Percentiles rank a stretch among this genome's conserved stretches.
Conservation (phyloP, 2,329 filamentous ascomycete species). For the Sporothrix humicola region DNA sequence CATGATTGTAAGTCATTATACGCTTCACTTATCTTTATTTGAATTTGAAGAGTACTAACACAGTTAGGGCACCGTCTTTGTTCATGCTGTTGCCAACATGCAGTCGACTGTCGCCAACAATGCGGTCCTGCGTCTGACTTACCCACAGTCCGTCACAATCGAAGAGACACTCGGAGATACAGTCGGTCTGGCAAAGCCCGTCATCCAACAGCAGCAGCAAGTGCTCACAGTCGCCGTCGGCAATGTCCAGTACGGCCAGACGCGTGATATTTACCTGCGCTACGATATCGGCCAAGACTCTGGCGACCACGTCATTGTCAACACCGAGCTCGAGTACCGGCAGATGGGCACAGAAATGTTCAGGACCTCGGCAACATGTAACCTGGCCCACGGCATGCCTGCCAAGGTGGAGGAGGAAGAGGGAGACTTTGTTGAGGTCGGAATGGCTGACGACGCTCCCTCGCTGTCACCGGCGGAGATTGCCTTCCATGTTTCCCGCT, state of each 20-base stretch:
- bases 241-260: conserved; percentile 66
- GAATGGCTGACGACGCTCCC: background rate
- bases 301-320: conserved; percentile 40
- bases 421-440: background rate
- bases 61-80: conserved; percentile 59
- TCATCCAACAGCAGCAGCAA: conserved; percentile 27
- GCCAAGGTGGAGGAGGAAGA: background rate
- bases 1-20: conserved; percentile 56
- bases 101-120: conserved; percentile 62
- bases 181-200: conserved; percentile 43
- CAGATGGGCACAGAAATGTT: conserved; percentile 39
- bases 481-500: conserved; percentile 60
- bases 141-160: conserved; percentile 47
- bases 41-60: background rate
- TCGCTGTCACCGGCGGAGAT: conserved; percentile 45
- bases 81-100: conserved; percentile 66
- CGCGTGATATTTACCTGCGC: conserved; percentile 59
- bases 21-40: no score
- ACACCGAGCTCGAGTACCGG: conserved; percentile 47
- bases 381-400: background rate
- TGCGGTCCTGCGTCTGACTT: conserved; percentile 52
- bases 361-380: background rate
- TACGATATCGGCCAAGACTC: conserved; percentile 40
- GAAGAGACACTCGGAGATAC: conserved; percentile 49
- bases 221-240: conserved; percentile 52